phyloP scores from a whole-genome alignment of 1,139 yeast genomes.

The Zhuliangozyma blackwelliae region DNA sequence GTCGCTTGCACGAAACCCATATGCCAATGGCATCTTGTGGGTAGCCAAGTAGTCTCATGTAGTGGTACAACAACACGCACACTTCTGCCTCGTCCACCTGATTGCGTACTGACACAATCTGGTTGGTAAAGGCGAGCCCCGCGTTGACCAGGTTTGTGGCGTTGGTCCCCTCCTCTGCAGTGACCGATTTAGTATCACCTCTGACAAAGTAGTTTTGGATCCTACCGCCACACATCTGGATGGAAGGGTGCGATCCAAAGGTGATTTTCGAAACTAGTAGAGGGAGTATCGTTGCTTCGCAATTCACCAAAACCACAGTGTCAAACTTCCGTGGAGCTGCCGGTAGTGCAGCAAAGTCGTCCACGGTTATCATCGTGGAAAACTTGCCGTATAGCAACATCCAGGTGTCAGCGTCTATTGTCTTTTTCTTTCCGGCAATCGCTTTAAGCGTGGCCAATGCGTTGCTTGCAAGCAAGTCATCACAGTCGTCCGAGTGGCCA shows the following conservation, averaged over 20 bases:
- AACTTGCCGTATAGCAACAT: not conserved
- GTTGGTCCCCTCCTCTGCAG: too few relatives aligned
- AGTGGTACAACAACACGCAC: conserved; percentile 43
- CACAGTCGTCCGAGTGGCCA: too few relatives aligned
- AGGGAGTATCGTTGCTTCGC: conserved; percentile 1
- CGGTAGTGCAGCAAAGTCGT: not conserved
- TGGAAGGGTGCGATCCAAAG: not conserved
- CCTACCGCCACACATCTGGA: conserved; percentile 4
- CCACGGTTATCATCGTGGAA: conserved; percentile 2
- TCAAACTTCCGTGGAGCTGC: not conserved
- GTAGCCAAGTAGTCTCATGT: conserved; percentile 45
- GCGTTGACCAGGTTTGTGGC: conserved; percentile 12
- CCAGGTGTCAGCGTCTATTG: too few relatives aligned
- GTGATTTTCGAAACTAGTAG: not conserved
- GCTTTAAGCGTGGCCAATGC: too few relatives aligned
- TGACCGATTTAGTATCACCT: too few relatives aligned
- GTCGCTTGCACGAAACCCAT: conserved; percentile 39
- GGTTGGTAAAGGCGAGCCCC: conserved; percentile 35
- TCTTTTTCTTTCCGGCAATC: too few relatives aligned
- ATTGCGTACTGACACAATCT: conserved; percentile 31
- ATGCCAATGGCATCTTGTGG: conserved; percentile 37
- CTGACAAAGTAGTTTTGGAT: not conserved
- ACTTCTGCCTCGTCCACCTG: conserved; percentile 51
- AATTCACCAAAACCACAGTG: conserved; percentile 1
- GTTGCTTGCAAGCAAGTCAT: too few relatives aligned